Percentiles rank a stretch among this genome's conserved stretches.
Evolutionary conservation across 345 rosid species (phyloP).

Genomic region (Lagerstroemia speciosa): DNA sequence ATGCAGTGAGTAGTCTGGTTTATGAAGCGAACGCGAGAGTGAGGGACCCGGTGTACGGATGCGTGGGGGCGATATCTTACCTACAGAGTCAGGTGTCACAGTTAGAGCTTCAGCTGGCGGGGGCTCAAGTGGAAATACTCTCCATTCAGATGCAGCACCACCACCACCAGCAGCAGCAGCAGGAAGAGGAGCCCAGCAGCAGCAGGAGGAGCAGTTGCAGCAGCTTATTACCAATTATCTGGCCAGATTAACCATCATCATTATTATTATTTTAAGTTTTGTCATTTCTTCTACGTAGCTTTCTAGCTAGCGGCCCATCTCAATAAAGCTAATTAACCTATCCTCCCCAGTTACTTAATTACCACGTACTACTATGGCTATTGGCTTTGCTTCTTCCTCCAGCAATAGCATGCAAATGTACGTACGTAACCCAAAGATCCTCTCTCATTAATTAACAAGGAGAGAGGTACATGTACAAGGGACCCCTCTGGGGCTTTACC

Average conservation of each 20-base stretch:
- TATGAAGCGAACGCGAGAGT: conserved; percentile 77
- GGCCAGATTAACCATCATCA: background rate
- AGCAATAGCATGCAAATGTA: no score
- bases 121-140: conserved; percentile 70
- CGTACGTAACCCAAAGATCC: no score
- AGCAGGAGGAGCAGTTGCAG: conserved; percentile 22
- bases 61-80: conserved; percentile 73
- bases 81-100: conserved; percentile 75
- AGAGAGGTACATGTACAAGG: no score
- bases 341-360: no score
- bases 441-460: no score
- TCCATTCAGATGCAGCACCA: conserved; percentile 70
- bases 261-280: no score
- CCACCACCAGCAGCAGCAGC: conserved; percentile 30
- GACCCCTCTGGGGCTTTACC: no score
- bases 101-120: conserved; percentile 73
- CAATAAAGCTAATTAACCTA: background rate
- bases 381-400: no score
- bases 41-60: conserved; percentile 79
- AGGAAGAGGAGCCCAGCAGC: conserved; percentile 31
- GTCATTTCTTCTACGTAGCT: no score
- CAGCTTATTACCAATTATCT: conserved; percentile 8
- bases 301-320: no score
- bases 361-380: no score
- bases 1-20: conserved; percentile 72